These are phyloP conservation scores for Xylaria sp. DNA, from an alignment of 495 filamentous ascomycete species.

Conservation along the genomic window DNA sequence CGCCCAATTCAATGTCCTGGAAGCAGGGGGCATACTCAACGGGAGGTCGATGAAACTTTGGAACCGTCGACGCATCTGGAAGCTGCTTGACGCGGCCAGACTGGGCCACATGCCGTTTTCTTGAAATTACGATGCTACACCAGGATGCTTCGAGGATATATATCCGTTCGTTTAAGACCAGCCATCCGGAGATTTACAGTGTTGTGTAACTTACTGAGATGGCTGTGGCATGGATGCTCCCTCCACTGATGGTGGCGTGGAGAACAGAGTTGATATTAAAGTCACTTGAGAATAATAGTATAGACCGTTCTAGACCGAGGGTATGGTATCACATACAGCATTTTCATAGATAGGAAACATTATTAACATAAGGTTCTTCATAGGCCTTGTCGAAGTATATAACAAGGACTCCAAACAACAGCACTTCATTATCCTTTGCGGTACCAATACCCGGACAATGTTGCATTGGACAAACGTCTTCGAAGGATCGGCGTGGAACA, in stretches of 20 bases:
- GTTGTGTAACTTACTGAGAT: background rate
- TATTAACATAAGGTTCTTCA: background rate
- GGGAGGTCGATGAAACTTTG: background rate
- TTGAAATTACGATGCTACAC: background rate
- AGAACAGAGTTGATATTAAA: background rate
- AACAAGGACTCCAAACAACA: background rate
- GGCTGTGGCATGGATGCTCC: background rate
- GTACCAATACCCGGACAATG: background rate
- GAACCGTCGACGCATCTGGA: slow-evolving; percentile 38
- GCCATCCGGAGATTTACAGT: background rate
- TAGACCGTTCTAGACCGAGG: background rate
- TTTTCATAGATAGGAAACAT: background rate
- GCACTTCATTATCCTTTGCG: too few relatives aligned
- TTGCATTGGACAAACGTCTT: background rate
- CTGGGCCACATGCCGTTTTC: slow-evolving; percentile 21
- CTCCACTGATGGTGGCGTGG: background rate
- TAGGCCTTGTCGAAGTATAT: background rate
- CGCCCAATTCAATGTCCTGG: slow-evolving; percentile 22
- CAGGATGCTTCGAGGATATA: background rate
- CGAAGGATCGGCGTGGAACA: background rate
- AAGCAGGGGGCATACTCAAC: background rate
- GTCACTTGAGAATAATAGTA: background rate
- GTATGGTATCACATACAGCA: background rate
- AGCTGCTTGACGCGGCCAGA: slow-evolving; percentile 21
- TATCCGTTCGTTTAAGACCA: background rate